A percentile compares a stretch with the other conserved stretches of the same genome.
These are phyloP conservation scores for Fusarium lateritium DNA, from an alignment of 2,329 filamentous ascomycete species.

Conservation along the genomic window DNA sequence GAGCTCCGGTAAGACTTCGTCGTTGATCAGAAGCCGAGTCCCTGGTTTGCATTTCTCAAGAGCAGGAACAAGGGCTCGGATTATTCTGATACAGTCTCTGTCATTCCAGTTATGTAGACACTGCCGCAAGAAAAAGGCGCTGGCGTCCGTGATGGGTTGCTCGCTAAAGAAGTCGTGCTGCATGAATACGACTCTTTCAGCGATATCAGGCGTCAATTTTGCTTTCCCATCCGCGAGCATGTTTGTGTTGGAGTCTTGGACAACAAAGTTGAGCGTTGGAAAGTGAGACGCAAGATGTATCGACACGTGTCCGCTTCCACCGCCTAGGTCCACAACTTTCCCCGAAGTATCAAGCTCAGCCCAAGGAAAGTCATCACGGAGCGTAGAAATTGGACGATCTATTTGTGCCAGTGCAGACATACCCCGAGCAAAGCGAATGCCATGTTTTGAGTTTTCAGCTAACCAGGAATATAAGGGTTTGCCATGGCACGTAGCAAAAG, in stretches of 20 bases:
- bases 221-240: not conserved
- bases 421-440: not conserved
- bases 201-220: not conserved
- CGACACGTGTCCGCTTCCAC: constrained; percentile 1
- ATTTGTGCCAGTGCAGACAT: not conserved
- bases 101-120: constrained; percentile 9
- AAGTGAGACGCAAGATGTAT: not conserved
- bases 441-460: not conserved
- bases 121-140: not conserved
- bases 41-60: constrained; percentile 3
- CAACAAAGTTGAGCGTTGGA: not conserved
- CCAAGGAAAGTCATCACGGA: not conserved
- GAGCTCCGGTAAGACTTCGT: not conserved
- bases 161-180: constrained; percentile 3
- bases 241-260: not conserved
- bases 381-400: not conserved
- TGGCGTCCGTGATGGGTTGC: not conserved
- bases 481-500: not conserved
- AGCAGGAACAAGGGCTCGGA: not conserved
- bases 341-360: not conserved
- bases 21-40: constrained; percentile 4
- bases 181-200: not conserved
- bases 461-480: not conserved
- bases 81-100: constrained; percentile 2
- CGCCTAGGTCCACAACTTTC: not conserved